phyloP scores from a whole-genome alignment of 2,329 filamentous ascomycete genomes.

The Pseudocercospora macadamiae region DNA sequence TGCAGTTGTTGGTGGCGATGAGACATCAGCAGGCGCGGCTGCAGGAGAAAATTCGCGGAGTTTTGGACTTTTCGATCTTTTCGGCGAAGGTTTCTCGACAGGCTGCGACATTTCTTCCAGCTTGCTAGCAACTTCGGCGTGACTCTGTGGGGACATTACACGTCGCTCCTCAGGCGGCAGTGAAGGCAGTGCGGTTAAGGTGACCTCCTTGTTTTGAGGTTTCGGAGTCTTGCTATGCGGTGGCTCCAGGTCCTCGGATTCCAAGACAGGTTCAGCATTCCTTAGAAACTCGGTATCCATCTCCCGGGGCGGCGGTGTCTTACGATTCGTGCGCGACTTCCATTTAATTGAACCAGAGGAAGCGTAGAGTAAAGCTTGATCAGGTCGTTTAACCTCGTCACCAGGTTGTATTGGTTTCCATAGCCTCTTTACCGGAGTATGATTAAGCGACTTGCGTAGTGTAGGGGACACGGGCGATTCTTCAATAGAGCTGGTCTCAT shows the following conservation, averaged over 20 bases:
- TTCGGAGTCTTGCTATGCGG: slow-evolving; percentile 13
- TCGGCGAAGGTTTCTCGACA: background rate
- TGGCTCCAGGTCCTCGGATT: slow-evolving; percentile 8
- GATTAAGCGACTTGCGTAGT: slow-evolving; percentile 15
- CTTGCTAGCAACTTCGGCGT: background rate
- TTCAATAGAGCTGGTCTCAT: slow-evolving; percentile 11
- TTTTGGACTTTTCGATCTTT: background rate
- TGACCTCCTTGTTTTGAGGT: background rate
- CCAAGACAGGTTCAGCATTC: slow-evolving; percentile 22
- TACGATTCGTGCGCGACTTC: slow-evolving; percentile 12
- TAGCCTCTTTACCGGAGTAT: slow-evolving; percentile 23
- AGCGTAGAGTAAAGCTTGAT: slow-evolving; percentile 24
- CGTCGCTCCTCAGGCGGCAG: slow-evolving; percentile 16
- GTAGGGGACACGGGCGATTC: slow-evolving; percentile 19
- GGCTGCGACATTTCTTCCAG: slow-evolving; percentile 11
- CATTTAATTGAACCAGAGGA: slow-evolving; percentile 14
- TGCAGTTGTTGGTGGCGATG: slow-evolving; percentile 21
- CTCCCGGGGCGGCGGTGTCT: slow-evolving; percentile 23
- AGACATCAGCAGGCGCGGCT: slow-evolving; percentile 1
- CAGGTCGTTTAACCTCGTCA: slow-evolving; percentile 26
- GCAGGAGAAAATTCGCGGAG: slow-evolving; percentile 19
- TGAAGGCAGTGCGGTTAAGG: slow-evolving; percentile 14
- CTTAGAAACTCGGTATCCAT: slow-evolving; percentile 25
- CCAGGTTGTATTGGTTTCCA: slow-evolving; percentile 27
- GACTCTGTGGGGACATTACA: slow-evolving; percentile 9